These are phyloP conservation scores for Binderoboletus segoi DNA, from an alignment of 1,284 basidiomycete species.

Conservation along the genomic window DNA sequence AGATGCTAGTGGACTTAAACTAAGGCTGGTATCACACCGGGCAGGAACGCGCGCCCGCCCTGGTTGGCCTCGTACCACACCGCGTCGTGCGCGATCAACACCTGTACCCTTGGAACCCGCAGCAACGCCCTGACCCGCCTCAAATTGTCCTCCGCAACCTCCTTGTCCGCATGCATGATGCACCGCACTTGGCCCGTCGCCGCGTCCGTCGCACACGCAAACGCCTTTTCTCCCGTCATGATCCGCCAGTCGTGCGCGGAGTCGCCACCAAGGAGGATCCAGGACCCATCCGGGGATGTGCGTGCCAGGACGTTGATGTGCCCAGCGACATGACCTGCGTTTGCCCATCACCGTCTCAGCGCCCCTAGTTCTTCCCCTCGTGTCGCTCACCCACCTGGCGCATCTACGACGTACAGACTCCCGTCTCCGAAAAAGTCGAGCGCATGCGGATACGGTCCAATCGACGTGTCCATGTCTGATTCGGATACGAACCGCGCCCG, in stretches of 20 bases:
- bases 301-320: conserved; percentile 54
- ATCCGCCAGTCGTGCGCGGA: conserved; percentile 57
- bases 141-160: conserved; percentile 45
- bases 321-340: conserved; percentile 22
- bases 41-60: conserved; percentile 43
- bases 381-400: conserved; percentile 35
- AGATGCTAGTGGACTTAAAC: too few species aligned
- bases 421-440: conserved; percentile 61
- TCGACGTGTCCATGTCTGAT: conserved; percentile 37
- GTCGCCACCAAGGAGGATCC: conserved; percentile 61
- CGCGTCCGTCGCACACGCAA: conserved; percentile 35
- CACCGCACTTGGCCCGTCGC: conserved; percentile 34
- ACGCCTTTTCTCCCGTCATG: conserved; percentile 46
- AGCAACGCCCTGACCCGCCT: conserved; percentile 42
- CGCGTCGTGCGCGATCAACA: conserved; percentile 55
- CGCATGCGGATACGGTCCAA: conserved; percentile 55
- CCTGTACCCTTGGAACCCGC: conserved; percentile 42
- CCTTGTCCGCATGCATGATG: conserved; percentile 45
- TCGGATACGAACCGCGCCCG: conserved; percentile 42
- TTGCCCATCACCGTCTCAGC: neutral
- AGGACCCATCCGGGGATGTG: conserved; percentile 55
- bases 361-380: neutral
- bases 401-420: conserved; percentile 56
- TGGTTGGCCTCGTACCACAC: conserved; percentile 53
- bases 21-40: conserved; percentile 50